These are phyloP conservation scores for Fomitopsis palustris DNA, from an alignment of 1,284 basidiomycete genomes.

Conservation along the genomic window DNA sequence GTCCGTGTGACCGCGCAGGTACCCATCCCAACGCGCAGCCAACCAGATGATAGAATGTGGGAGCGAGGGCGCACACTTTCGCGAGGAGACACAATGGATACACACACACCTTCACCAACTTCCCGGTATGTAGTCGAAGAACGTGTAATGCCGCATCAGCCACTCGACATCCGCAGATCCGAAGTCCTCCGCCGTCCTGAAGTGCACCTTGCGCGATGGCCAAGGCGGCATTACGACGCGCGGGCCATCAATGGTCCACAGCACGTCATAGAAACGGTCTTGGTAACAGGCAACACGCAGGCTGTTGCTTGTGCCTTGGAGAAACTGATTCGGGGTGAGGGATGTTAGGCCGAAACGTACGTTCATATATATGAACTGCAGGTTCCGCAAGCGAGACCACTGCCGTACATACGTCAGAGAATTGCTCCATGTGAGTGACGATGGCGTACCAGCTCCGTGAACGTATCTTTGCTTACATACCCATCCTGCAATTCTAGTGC, in stretches of 20 bases:
- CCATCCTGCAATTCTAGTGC: not conserved
- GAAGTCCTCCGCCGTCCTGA: slow-evolving; percentile 5
- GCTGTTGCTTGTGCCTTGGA: not conserved
- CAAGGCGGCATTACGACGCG: not conserved
- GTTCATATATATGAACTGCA: not conserved
- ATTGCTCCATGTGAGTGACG: too few relatives aligned
- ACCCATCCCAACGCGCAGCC: too few relatives aligned
- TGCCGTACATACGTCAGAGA: not conserved
- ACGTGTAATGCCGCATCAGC: slow-evolving; percentile 1
- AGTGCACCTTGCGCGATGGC: not conserved
- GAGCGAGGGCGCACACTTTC: too few relatives aligned
- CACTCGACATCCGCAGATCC: slow-evolving; percentile 8
- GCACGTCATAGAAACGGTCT: not conserved
- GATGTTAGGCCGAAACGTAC: not conserved
- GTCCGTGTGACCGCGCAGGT: too few relatives aligned
- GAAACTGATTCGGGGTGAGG: not conserved
- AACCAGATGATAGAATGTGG: too few relatives aligned
- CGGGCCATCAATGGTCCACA: not conserved
- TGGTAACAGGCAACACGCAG: not conserved
- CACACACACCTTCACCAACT: not conserved
- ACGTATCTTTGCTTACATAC: not conserved
- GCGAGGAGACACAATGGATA: too few relatives aligned
- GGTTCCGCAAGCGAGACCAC: not conserved
- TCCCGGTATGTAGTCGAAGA: not conserved
- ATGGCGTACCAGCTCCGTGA: not conserved